Conservation (phyloP, 768 basidiomycete species). For the Termitomyces sp. region DNA sequence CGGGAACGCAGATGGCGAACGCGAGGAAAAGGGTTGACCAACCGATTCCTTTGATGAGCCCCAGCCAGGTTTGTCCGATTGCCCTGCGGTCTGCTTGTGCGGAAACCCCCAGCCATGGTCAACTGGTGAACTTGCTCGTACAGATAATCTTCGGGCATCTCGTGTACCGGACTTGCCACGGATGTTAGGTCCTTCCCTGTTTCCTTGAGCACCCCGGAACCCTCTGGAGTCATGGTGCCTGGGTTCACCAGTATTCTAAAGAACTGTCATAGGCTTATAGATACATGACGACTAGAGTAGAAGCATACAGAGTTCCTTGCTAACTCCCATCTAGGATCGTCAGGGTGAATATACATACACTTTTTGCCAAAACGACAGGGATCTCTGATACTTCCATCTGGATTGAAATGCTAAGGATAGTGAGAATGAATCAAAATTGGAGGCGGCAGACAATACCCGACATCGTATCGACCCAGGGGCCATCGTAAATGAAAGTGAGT, state of each 20-base stretch:
- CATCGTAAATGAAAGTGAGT: not conserved
- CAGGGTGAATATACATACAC: conserved; percentile 22
- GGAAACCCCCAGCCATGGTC: conserved; percentile 4
- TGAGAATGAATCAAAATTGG: not conserved
- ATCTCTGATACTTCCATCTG: conserved; percentile 13
- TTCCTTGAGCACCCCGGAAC: not conserved
- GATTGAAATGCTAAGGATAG: conserved; percentile 15
- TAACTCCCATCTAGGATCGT: conserved; percentile 15
- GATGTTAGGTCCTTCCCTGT: not conserved
- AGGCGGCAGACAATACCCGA: conserved; percentile 5
- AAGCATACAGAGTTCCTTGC: conserved; percentile 8
- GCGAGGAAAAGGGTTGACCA: not conserved
- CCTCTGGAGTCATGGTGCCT: not conserved
- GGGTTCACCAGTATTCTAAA: not conserved
- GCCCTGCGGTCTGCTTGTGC: not conserved
- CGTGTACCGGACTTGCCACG: not conserved
- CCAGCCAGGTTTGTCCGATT: conserved; percentile 2
- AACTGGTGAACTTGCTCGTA: not conserved
- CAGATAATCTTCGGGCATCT: not conserved
- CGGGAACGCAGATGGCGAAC: not conserved
- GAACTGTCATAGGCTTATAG: not conserved
- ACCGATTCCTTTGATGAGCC: not conserved
- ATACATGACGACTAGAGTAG: not conserved
- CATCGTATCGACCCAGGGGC: conserved; percentile 6
- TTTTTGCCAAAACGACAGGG: conserved; percentile 8